Evolutionary conservation across 495 filamentous ascomycete species (phyloP), one percentile per base, ranked within the genome.

Genomic region (Penicillium waksmanii): DNA sequence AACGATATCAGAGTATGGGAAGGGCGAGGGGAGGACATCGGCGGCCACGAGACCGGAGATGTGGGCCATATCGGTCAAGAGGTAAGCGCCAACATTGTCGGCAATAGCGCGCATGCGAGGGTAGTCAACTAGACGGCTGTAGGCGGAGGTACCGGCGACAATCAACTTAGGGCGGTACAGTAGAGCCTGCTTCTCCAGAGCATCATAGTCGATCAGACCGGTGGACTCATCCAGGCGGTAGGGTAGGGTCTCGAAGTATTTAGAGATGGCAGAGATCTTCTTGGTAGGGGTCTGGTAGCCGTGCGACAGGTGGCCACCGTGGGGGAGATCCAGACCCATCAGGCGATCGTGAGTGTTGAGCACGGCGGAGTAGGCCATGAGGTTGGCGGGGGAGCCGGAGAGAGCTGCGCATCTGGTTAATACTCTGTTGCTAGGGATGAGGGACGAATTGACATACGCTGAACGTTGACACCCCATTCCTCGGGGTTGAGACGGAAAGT

Each of bases 401-500:
- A 98, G 85, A 55, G 95, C 93, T 97, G 65, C 50, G n/a, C 46
- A 47, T 34, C n/a, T 44, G 17, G 54, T 73, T 66, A 66, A 66
- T 13, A 48, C 9, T 23, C 11, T 27, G 23, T 48, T 12, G 0
- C 15, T 5, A 48, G 19, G 18, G 42, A 19, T 44, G 42, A 9
- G 17, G 17, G 17, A 44, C 17, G 5, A 44, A 44, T 48, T 27
- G 46, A 48, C 89, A 70, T 73, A 96, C 93, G 85, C 72, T 98
- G 95, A 5, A 98, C 95, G 72, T 98, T 98, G 61, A 98, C 95
- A 61, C 95, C 95, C 95, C 95, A 98, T 77, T 97, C 89, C 62
- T 89, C 85, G 44, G 88, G 82, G 62, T 87, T 87, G 35, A 98
- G 75, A 9, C 87, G 86, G 73, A 96, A 98, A 0, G 94, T 84